Conservation (phyloP, 1,284 basidiomycete species). For the Kalmanozyma brasiliensis region DNA sequence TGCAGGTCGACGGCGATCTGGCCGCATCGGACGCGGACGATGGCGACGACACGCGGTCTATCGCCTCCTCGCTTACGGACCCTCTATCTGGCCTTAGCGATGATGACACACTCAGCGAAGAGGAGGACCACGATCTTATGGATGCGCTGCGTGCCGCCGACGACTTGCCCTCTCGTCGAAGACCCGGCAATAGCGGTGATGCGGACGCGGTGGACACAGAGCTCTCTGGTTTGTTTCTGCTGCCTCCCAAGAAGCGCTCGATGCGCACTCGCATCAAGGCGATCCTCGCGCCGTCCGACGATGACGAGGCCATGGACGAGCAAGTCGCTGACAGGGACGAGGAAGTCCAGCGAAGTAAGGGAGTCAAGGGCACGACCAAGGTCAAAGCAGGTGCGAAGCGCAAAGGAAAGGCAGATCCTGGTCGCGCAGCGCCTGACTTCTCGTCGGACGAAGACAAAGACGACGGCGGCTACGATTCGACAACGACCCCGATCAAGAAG, state of each 20-base stretch:
- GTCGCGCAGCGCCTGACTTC: conserved; percentile 13
- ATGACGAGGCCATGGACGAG: conserved; percentile 13
- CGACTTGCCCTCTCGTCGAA: conserved; percentile 9
- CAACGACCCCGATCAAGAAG: conserved; percentile 39
- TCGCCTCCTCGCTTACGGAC: conserved; percentile 55
- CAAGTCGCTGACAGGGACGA: conserved; percentile 10
- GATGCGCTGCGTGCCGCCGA: conserved; percentile 28
- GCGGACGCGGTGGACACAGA: conserved; percentile 22
- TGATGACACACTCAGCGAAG: conserved; percentile 42
- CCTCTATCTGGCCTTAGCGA: conserved; percentile 55
- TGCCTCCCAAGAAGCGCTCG: conserved; percentile 64
- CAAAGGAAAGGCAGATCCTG: conserved; percentile 23
- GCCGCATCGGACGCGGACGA: conserved; percentile 23
- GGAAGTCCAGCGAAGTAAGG: conserved; percentile 1
- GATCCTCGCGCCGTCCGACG: conserved; percentile 20
- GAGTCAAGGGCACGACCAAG: conserved; percentile 9
- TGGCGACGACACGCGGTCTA: conserved; percentile 40
- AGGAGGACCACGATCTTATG: conserved; percentile 53
- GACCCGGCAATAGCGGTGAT: conserved; percentile 10
- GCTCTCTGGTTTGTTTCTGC: conserved; percentile 37
- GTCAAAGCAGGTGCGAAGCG: conserved; percentile 18
- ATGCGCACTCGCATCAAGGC: conserved; percentile 63
- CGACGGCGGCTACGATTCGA: conserved; percentile 8
- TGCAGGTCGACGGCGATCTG: conserved; percentile 17
- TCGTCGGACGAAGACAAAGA: conserved; percentile 29